Conservation (phyloP, 345 rosid species). For the Syzygium aqueum region DNA sequence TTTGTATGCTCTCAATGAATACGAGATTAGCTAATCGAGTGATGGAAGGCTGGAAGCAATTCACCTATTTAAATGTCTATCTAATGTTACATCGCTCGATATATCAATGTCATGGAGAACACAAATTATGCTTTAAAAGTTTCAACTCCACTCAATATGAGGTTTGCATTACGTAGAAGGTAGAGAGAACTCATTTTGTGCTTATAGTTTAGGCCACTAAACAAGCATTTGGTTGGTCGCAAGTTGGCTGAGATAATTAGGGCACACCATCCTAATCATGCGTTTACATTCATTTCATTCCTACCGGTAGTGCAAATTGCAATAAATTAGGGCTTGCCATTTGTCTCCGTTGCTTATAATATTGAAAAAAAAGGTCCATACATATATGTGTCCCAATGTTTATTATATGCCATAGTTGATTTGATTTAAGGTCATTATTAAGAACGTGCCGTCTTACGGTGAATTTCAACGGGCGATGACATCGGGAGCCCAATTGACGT, state of each 20-base stretch:
- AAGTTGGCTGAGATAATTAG: not conserved
- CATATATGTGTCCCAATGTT: not conserved
- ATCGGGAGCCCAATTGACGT: not conserved
- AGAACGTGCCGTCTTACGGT: not conserved
- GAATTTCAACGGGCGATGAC: accelerated
- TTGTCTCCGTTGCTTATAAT: not conserved
- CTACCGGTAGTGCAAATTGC: not conserved
- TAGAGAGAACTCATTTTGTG: not conserved
- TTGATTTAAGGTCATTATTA: not conserved
- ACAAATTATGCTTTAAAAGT: not conserved
- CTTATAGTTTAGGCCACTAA: not conserved
- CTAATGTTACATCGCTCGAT: accelerated
- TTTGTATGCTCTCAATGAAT: not conserved
- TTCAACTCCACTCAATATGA: not conserved
- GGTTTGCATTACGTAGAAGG: not conserved
- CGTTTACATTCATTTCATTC: not conserved
- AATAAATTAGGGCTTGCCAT: not conserved
- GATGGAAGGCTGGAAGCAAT: accelerated
- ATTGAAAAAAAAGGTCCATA: not conserved
- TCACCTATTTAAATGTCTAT: not conserved
- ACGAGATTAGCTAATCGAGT: not conserved
- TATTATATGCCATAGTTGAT: not conserved
- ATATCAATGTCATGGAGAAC: accelerated
- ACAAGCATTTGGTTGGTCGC: not conserved
- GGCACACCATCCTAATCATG: not conserved